Evolutionary conservation across 129 eudicot species (phyloP).

Genomic region (Flaveria ramosissima): DNA sequence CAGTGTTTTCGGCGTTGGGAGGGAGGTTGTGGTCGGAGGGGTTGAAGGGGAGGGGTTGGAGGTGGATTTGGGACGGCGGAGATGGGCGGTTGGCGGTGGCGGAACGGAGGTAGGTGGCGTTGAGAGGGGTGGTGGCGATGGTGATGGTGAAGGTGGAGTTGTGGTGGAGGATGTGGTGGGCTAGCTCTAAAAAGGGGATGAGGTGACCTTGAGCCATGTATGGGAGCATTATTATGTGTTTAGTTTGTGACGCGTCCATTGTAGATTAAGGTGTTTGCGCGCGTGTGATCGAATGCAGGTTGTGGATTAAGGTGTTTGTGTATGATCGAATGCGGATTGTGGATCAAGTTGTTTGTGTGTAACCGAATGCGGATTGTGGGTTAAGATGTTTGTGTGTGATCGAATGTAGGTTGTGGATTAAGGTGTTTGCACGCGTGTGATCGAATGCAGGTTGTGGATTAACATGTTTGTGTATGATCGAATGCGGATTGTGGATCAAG

Average conservation of each 20-base stretch:
- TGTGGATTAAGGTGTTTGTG: no score
- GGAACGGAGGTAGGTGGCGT: conserved; percentile 45
- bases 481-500: neutral
- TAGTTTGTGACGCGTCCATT: conserved; percentile 6
- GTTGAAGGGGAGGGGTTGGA: no score
- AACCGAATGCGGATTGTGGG: neutral
- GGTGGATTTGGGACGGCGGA: conserved; percentile 1
- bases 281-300: neutral
- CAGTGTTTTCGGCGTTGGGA: no score
- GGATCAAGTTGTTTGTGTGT: neutral
- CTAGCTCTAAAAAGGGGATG: conserved; percentile 57
- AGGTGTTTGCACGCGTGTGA: neutral
- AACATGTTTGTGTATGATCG: no score
- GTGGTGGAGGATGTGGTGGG: conserved; percentile 42
- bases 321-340: no score
- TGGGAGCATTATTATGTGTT: conserved; percentile 59
- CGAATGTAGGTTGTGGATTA: neutral
- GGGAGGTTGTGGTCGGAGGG: no score
- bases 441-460: neutral
- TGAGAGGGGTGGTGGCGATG: conserved; percentile 51
- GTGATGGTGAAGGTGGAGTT: conserved; percentile 43
- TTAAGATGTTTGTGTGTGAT: no score
- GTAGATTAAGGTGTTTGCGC: neutral
- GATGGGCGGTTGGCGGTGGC: conserved; percentile 35
- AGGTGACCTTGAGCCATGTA: conserved; percentile 70